Conservation (phyloP, 352 stramenopile species). For the Globisporangium sylvaticum region DNA sequence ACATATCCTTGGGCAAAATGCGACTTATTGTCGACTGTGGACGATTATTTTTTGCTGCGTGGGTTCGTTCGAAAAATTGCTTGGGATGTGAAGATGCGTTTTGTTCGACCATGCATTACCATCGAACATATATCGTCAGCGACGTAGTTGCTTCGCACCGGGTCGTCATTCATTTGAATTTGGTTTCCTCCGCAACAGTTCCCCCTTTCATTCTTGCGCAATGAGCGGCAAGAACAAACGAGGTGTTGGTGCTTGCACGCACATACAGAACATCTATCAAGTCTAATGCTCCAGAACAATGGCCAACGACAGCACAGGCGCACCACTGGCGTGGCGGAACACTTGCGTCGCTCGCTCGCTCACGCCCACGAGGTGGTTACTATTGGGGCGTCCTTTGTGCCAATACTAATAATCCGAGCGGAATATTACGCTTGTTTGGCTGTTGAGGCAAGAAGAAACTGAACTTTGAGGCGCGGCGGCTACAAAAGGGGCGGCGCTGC, state of each 20-base stretch:
- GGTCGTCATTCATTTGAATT: background rate
- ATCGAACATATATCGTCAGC: background rate
- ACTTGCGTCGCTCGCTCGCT: background rate
- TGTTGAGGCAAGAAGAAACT: background rate
- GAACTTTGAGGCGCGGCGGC: background rate
- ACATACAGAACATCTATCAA: background rate
- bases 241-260: background rate
- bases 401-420: background rate
- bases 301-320: background rate
- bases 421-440: background rate
- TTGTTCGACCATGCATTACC: background rate
- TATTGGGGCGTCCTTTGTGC: too few species aligned
- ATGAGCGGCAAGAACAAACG: background rate
- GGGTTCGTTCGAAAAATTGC: background rate
- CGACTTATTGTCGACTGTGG: background rate
- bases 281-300: background rate
- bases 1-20: background rate
- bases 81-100: background rate
- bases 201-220: background rate
- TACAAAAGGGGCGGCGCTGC: background rate
- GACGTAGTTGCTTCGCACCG: background rate
- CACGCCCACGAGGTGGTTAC: too few species aligned
- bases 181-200: too few species aligned
- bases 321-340: background rate
- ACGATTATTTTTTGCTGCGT: background rate